Percentiles rank a stretch among this genome's conserved stretches.
Conservation (phyloP, 2,329 filamentous ascomycete genomes). For the Pseudogymnoascus sp. region DNA sequence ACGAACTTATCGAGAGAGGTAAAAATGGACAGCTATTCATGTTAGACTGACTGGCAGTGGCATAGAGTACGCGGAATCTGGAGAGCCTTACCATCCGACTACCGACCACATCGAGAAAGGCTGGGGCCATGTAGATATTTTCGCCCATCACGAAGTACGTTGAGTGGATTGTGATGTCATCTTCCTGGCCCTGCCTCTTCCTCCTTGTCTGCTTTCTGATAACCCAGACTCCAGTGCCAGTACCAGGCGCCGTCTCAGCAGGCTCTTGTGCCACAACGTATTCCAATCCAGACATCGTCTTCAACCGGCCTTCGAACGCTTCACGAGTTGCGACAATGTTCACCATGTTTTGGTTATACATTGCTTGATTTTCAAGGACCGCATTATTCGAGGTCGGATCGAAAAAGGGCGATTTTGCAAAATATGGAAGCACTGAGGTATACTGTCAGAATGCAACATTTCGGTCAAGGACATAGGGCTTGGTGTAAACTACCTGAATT, state of each 20-base stretch:
- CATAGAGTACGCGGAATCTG: constrained; percentile 8
- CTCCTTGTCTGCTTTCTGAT: constrained; percentile 61
- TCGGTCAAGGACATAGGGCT: not conserved
- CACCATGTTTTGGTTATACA: constrained; percentile 53
- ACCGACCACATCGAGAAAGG: constrained; percentile 51
- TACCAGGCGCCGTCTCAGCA: constrained; percentile 54
- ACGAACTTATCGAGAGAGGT: constrained; percentile 28
- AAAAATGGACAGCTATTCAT: constrained; percentile 19
- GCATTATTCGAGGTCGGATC: constrained; percentile 62
- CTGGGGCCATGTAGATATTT: constrained; percentile 61
- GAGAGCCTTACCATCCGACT: constrained; percentile 48
- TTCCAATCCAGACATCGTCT: constrained; percentile 59
- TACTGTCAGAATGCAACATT: not conserved
- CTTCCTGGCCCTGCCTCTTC: constrained; percentile 48
- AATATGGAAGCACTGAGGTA: constrained; percentile 53
- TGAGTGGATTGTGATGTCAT: constrained; percentile 52
- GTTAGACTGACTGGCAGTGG: constrained; percentile 8
- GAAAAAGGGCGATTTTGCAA: constrained; percentile 61
- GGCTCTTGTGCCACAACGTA: constrained; percentile 60
- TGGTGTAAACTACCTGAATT: constrained; percentile 34
- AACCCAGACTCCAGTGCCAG: constrained; percentile 59
- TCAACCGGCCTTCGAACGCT: constrained; percentile 54
- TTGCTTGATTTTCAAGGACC: constrained; percentile 53
- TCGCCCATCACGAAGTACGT: constrained; percentile 60
- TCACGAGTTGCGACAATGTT: constrained; percentile 53